Base-by-base conservation (phyloP, 257 asterid species). In the Solanum commersonii region DNA sequence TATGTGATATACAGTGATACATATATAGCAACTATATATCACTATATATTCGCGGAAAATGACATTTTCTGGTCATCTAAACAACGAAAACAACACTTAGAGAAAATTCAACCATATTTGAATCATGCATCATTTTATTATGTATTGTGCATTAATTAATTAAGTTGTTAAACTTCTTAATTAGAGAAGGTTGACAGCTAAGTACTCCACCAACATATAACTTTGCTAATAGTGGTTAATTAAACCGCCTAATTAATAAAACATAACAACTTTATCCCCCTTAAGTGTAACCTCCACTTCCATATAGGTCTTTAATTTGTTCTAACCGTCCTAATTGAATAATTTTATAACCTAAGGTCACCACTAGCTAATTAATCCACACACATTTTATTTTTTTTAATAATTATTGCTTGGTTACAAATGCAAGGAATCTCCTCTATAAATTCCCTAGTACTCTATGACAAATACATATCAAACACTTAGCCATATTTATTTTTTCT, bases 131-230 rank as follows among this genome's bases (percentile, higher is more conserved):
- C 29, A 23, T 60, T 60, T 60, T 14, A 23, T 4, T 72, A 38
- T 5, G 23, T 38, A 23, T 12, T 13, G 35, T n/a, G 35, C 27
- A 9, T 34, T 72, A 33, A 18, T 44, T 23, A 72, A 33, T 44
- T 23, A 87, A 67, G 37, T 18, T 37, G 13, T 79, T 60, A 23
- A 60, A 60, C 6, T 60, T 60, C 14, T 60, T 60, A 60, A 22
- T 60, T 37, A 70, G 37, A 77, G 85, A 87, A 83, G 88, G 90
- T 87, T 88, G 91, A 88, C 90, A 89, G 88, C 90, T 87, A 90
- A 88, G 29, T 23, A 60, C 29, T 9, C 70, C 29, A 60, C 70
- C n/a, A 3, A 49, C 85, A 76, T 65, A 82, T 88, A 92, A 79
- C 90, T 73, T 91, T 77, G 59, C 59, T 77, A 77, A n/a, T 77